Evolutionary conservation across 2,329 filamentous ascomycete genomes (phyloP), one percentile per base, ranked within the genome.

Genomic region (Pseudopyrenochaeta lycopersici): DNA sequence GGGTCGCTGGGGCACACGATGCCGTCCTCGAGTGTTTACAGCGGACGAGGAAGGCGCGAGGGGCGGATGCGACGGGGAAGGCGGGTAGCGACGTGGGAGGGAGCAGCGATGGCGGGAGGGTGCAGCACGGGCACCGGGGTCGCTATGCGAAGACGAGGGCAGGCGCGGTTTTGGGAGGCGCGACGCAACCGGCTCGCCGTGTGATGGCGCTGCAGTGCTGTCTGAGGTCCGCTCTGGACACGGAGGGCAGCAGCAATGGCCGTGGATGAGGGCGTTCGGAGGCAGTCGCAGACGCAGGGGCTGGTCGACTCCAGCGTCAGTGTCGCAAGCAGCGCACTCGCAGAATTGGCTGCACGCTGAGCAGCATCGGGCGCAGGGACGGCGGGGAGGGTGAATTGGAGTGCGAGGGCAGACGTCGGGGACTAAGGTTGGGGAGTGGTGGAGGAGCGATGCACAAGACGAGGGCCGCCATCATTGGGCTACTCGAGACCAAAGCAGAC

Each of bases 321-420:
- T 64, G 69, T 70, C 67, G 67, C 68, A 67, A 60, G 58, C 61
- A 71, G 66, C 68, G 64, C 70, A 62, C 69, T 61, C 67, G 64
- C 63, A 67, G 61, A 60, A 52, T 49, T 40, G 56, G 61, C 58
- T 54, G 63, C 60, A 54, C 56, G 52, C 35, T 52, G 66, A 66
- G 67, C 66, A 68, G 68, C 67, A 72, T 71, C 62, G 66, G 66
- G 62, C 62, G 55, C 53, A 49, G 51, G 35, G 30, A 30, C 31
- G 54, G 46, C 49, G 41, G 47, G 20, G 41, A 33, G 6, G 9
- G 15, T 11, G 39, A 38, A 35, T 47, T 40, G 29, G 44, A 33
- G 55, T 9, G 35, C 35, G 43, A 20, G 36, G 31, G 45, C 23
- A 35, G 42, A 43, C 31, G 30, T 39, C 36, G 36, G 20, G 36